phyloP scores from a whole-genome alignment of 2,329 filamentous ascomycete species.

The Elsinoe ampelina region DNA sequence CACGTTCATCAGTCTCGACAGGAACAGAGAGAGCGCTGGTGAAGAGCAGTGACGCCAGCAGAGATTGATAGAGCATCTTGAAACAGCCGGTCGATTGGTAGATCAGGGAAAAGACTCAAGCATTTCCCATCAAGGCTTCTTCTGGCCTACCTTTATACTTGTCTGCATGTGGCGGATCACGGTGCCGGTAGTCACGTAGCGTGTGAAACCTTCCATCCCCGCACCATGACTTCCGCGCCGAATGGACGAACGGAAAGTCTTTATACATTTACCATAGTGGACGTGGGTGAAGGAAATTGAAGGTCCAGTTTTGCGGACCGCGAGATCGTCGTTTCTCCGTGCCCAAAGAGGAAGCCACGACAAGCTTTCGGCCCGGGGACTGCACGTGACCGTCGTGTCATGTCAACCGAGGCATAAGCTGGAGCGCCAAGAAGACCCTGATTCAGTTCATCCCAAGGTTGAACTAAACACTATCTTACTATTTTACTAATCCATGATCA shows the following conservation, averaged over 20 bases:
- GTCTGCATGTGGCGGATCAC: background rate
- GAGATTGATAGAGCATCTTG: background rate
- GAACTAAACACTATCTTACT: too few species aligned
- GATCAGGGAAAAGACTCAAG: background rate
- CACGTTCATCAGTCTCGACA: background rate
- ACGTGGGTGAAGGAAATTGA: background rate
- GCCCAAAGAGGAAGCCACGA: background rate
- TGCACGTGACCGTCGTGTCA: background rate
- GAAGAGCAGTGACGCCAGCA: background rate
- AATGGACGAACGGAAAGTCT: background rate
- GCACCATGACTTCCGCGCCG: background rate
- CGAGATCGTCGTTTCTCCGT: constrained; percentile 3
- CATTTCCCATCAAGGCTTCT: background rate
- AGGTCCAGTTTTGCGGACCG: background rate
- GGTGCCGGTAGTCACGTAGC: constrained; percentile 5
- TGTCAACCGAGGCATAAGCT: too few species aligned
- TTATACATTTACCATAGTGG: background rate
- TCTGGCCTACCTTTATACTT: constrained; percentile 2
- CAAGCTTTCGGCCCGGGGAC: too few species aligned
- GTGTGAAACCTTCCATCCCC: background rate
- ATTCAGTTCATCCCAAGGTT: too few species aligned
- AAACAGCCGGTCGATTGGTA: background rate
- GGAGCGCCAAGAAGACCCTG: too few species aligned
- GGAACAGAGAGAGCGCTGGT: background rate
- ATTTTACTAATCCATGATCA: too few species aligned